Evolutionary conservation across 129 eudicot species (phyloP).

Genomic region (Flaveria linearis): DNA sequence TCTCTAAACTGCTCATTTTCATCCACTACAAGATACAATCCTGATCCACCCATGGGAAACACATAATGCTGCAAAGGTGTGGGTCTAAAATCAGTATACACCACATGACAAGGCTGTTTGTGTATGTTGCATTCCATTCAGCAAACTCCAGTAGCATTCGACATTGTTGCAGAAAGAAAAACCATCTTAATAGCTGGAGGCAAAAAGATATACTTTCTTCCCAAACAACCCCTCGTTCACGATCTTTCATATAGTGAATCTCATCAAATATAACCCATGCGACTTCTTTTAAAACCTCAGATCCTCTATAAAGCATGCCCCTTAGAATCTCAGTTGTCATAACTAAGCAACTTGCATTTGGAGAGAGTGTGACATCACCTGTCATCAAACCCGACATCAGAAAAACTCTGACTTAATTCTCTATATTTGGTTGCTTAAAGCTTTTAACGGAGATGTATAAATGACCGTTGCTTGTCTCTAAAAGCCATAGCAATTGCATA

Average conservation of each 20-base stretch:
- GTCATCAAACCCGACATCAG: constrained; percentile 99
- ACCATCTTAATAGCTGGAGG: constrained; percentile 99
- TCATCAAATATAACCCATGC: constrained; percentile 99
- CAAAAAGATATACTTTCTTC: constrained; percentile 95
- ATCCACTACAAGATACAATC: constrained; percentile 92
- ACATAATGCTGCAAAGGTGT: constrained; percentile 98
- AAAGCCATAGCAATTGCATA: constrained; percentile 97
- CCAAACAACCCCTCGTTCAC: constrained; percentile 99
- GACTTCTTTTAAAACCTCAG: constrained; percentile 95
- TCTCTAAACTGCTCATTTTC: constrained; percentile 97
- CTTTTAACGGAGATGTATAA: constrained; percentile 94
- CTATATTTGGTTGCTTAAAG: constrained; percentile 91
- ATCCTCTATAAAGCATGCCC: constrained; percentile 97
- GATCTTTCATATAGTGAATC: constrained; percentile 98
- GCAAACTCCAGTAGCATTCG: constrained; percentile 99
- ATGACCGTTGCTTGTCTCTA: constrained; percentile 91
- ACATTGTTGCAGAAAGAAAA: constrained; percentile 96
- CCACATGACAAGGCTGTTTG: constrained; percentile 99
- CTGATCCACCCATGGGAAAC: constrained; percentile 94
- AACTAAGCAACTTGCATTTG: constrained; percentile 90
- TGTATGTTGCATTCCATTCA: constrained; percentile 96
- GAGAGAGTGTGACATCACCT: constrained; percentile 95
- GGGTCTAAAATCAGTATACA: constrained; percentile 96
- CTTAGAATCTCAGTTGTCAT: constrained; percentile 98
- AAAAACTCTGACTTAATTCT: constrained; percentile 88